Evolutionary conservation across 2,329 filamentous ascomycete species (phyloP).

Genomic region (Diaporthe helianthi): DNA sequence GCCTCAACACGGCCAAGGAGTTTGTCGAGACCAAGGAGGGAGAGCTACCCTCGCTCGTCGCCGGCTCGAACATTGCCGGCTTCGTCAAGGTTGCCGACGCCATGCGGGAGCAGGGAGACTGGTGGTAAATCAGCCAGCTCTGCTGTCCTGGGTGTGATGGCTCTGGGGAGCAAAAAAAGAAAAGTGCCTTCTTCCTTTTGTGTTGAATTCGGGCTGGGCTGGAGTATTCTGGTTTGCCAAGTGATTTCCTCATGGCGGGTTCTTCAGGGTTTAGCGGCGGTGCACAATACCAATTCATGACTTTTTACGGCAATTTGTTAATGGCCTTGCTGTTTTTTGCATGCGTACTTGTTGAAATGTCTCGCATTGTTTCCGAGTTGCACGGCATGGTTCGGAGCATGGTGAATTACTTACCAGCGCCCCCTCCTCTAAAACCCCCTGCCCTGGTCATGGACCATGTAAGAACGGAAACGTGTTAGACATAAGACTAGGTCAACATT

Average conservation of each 20-base stretch:
- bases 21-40: slow-evolving; percentile 81
- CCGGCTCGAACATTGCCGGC: slow-evolving; percentile 95
- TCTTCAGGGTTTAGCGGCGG: slow-evolving; percentile 21
- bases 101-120: slow-evolving; percentile 97
- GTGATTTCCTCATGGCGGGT: slow-evolving; percentile 5
- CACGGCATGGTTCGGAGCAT: neutral
- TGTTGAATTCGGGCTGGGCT: slow-evolving; percentile 16
- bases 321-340: neutral
- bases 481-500: neutral
- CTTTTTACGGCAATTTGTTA: neutral
- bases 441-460: neutral
- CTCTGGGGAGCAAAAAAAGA: slow-evolving; percentile 1
- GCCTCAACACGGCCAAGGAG: slow-evolving; percentile 85
- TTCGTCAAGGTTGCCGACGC: slow-evolving; percentile 95
- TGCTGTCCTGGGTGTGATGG: neutral
- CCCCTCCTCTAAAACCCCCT: too few species aligned
- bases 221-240: slow-evolving; percentile 18
- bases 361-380: too few species aligned
- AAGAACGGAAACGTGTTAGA: neutral
- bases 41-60: slow-evolving; percentile 88
- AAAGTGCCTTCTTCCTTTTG: slow-evolving; percentile 19
- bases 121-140: slow-evolving; percentile 63
- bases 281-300: slow-evolving; percentile 22
- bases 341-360: neutral
- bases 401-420: neutral